Conservation (phyloP, 352 stramenopile species). For the Pythium phragmitis region DNA sequence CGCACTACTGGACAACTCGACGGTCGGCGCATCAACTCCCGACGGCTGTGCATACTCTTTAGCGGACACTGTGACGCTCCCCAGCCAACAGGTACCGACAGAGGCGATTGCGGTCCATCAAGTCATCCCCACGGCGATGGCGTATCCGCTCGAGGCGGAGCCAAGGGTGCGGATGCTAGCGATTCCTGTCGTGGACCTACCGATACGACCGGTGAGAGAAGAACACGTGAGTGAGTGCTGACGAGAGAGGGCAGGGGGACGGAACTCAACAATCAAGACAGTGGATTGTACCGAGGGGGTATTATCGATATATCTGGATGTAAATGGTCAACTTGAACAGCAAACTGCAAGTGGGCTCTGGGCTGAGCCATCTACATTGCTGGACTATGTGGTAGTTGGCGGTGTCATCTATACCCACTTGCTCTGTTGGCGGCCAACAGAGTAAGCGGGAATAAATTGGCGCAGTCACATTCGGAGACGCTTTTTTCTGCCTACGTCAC, state of each 20-base stretch:
- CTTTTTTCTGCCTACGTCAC: too few relatives aligned
- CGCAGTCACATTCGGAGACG: too few relatives aligned
- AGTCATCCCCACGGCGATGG: not conserved
- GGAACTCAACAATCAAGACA: too few relatives aligned
- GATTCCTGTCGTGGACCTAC: constrained; percentile 3
- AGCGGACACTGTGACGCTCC: not conserved
- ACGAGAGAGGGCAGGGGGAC: not conserved
- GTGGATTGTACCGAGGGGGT: too few relatives aligned
- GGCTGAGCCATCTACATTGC: too few relatives aligned
- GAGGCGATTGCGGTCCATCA: not conserved
- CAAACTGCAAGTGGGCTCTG: too few relatives aligned
- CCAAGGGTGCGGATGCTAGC: not conserved
- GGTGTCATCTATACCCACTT: too few relatives aligned
- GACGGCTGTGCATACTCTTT: not conserved
- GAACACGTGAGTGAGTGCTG: not conserved
- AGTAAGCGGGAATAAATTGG: too few relatives aligned
- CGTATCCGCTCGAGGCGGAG: not conserved
- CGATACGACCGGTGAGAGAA: not conserved
- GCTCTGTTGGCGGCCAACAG: too few relatives aligned
- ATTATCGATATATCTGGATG: too few relatives aligned
- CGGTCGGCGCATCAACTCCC: not conserved
- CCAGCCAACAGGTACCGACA: not conserved
- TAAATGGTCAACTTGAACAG: too few relatives aligned
- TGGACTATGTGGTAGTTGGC: too few relatives aligned
- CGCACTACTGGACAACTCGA: not conserved